Conservation (phyloP, 257 asterid species). For the Solanum ahanhuiri region DNA sequence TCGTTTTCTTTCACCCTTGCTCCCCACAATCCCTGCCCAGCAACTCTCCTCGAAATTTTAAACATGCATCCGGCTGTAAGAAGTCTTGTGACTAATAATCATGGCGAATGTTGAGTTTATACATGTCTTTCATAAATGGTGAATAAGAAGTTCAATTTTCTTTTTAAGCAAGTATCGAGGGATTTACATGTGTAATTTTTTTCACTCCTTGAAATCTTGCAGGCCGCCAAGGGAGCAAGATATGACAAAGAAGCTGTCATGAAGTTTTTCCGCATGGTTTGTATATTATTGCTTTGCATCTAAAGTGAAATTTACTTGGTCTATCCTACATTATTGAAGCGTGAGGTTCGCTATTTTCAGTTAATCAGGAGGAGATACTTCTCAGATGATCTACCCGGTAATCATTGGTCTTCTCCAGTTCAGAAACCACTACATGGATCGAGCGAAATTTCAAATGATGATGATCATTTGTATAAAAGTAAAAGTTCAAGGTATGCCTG, state of each 20-base stretch:
- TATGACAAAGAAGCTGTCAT: constrained; percentile 86
- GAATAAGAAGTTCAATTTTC: not conserved
- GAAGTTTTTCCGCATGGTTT: constrained; percentile 77
- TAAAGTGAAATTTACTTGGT: not conserved
- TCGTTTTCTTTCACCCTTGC: not conserved
- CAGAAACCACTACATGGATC: constrained; percentile 36
- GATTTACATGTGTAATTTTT: not conserved
- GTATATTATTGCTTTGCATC: constrained; percentile 13
- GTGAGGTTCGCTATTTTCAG: constrained; percentile 28
- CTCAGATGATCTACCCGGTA: constrained; percentile 80
- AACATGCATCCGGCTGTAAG: not conserved
- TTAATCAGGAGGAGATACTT: constrained; percentile 95
- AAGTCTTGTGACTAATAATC: not conserved
- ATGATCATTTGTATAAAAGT: constrained; percentile 50
- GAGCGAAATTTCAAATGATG: constrained; percentile 66
- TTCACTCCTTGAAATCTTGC: not conserved
- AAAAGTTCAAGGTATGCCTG: constrained; percentile 24
- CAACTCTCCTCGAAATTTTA: not conserved
- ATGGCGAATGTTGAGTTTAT: not conserved
- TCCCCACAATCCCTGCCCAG: not conserved
- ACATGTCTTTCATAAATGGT: not conserved
- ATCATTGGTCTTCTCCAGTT: constrained; percentile 53
- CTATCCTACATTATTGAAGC: constrained; percentile 6
- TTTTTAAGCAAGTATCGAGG: not conserved
- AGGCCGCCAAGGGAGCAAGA: constrained; percentile 98